Evolutionary conservation across 345 rosid species (phyloP).

Genomic region (Salix caprea): DNA sequence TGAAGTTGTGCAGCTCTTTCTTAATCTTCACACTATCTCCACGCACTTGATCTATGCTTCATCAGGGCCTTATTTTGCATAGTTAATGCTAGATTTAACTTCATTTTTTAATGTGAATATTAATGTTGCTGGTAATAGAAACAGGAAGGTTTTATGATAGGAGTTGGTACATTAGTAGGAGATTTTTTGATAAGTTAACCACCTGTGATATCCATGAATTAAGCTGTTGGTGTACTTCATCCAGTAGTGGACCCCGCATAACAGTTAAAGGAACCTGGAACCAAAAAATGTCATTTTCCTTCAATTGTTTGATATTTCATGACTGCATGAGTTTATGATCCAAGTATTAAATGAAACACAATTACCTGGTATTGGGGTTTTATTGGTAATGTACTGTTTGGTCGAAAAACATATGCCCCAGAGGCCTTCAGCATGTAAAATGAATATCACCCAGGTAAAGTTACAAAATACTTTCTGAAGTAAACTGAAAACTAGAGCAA

Average conservation of each 20-base stretch:
- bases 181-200: constrained; percentile 4
- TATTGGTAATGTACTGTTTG: constrained; percentile 51
- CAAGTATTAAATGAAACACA: constrained; percentile 10
- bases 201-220: constrained; percentile 94
- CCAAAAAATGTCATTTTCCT: constrained; percentile 18
- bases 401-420: constrained; percentile 94
- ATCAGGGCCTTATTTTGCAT: neutral
- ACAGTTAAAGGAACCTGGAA: constrained; percentile 54
- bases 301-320: neutral
- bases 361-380: constrained; percentile 52
- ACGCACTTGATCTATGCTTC: neutral
- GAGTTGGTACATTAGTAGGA: constrained; percentile 8
- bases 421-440: constrained; percentile 58
- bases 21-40: neutral
- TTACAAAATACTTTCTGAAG: neutral
- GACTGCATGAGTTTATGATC: neutral
- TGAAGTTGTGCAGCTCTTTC: neutral
- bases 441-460: neutral
- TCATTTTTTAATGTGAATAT: neutral
- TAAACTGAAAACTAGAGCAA: constrained; percentile 6
- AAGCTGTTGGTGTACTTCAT: constrained; percentile 73
- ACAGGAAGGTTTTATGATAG: neutral
- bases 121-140: neutral
- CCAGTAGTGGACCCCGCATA: constrained; percentile 71
- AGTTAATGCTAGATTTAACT: neutral